Percentiles rank a stretch among this genome's conserved stretches.
Evolutionary conservation across 495 filamentous ascomycete species (phyloP).

Genomic region (Penicillium arizonense): DNA sequence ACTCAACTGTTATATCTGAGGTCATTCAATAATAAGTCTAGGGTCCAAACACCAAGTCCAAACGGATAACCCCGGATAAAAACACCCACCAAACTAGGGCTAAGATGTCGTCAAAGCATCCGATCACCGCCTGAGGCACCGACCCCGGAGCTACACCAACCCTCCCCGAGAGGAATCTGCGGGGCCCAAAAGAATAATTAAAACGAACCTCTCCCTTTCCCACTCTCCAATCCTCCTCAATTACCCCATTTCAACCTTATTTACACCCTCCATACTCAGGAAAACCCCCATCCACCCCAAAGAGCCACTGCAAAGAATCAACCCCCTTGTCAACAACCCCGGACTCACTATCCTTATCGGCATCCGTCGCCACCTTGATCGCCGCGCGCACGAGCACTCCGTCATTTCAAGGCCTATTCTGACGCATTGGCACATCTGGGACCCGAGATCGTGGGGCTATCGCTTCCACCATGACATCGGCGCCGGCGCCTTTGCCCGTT

Average conservation of each 20-base stretch:
- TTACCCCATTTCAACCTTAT: constrained; percentile 4
- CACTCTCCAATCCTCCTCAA: constrained; percentile 11
- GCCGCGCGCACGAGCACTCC: constrained; percentile 6
- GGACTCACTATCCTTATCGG: constrained; percentile 2
- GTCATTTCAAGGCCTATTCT: neutral
- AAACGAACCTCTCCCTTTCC: constrained; percentile 8
- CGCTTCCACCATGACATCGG: constrained; percentile 24
- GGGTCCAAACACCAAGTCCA: neutral
- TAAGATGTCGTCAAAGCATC: constrained; percentile 3
- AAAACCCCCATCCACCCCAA: neutral
- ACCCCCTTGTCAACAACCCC: constrained; percentile 13
- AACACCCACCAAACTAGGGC: neutral
- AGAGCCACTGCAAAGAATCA: neutral
- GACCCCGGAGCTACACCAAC: constrained; percentile 21
- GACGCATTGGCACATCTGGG: neutral
- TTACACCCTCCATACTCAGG: neutral
- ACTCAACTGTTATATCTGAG: too few species aligned
- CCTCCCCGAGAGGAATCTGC: constrained; percentile 35
- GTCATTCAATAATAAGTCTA: too few species aligned
- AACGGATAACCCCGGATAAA: constrained; percentile 1
- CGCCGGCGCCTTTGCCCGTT: constrained; percentile 20
- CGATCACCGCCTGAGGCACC: constrained; percentile 17
- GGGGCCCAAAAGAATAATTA: constrained; percentile 23
- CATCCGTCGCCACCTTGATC: constrained; percentile 1
- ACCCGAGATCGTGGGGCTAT: neutral